Conservation (phyloP, 83 land plant species). For the Picea abies region DNA sequence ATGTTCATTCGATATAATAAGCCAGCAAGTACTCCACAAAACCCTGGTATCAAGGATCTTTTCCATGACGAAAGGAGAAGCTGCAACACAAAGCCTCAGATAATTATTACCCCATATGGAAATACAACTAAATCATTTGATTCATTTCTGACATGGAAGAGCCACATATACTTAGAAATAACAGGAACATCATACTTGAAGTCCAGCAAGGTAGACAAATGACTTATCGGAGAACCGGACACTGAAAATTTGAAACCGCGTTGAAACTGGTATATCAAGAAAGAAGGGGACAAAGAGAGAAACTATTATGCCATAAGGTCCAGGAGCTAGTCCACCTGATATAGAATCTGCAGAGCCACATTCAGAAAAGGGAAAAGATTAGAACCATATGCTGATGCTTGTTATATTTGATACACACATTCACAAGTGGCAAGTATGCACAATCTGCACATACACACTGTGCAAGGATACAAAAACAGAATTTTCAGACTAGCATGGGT, state of each 20-base stretch:
- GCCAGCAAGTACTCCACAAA: conserved; percentile 93
- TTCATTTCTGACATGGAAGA: neutral
- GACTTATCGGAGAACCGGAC: conserved; percentile 82
- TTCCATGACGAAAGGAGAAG: conserved; percentile 83
- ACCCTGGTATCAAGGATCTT: conserved; percentile 83
- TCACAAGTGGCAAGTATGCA: too few relatives aligned
- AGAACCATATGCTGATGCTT: neutral
- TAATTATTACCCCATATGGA: neutral
- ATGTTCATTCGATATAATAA: conserved; percentile 72
- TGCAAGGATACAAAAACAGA: too few relatives aligned
- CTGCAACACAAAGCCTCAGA: conserved; percentile 47
- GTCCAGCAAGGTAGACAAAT: conserved; percentile 91
- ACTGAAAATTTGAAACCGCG: conserved; percentile 76
- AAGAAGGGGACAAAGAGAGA: conserved; percentile 90
- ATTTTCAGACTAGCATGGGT: too few relatives aligned
- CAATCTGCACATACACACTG: too few relatives aligned
- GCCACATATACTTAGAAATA: neutral
- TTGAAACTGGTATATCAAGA: conserved; percentile 92
- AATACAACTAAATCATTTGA: neutral
- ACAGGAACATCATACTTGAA: conserved; percentile 64
- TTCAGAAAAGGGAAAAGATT: neutral
- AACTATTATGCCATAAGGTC: conserved; percentile 94
- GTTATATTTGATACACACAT: too few relatives aligned
- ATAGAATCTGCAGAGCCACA: conserved; percentile 59
- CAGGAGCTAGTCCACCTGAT: conserved; percentile 58